A percentile compares a stretch with the other conserved stretches of the same genome.
Conservation (phyloP, 345 rosid species). For the Draba incana region DNA sequence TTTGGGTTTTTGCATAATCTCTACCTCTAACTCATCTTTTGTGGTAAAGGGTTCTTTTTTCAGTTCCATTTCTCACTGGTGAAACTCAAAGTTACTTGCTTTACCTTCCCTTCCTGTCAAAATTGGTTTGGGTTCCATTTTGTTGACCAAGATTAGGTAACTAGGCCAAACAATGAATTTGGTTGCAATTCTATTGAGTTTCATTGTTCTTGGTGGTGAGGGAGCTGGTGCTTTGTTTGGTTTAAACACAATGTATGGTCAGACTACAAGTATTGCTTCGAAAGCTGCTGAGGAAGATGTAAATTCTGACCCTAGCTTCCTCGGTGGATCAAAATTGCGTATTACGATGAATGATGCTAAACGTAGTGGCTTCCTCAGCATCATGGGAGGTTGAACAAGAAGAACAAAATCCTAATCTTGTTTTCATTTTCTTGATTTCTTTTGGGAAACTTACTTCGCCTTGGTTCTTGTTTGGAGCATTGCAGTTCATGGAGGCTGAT, state of each 20-base stretch:
- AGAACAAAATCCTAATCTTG: not conserved
- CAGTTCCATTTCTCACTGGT: conserved; percentile 29
- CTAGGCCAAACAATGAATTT: conserved; percentile 46
- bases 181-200: conserved; percentile 41
- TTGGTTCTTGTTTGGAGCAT: conserved; percentile 45
- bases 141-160: conserved; percentile 1
- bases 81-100: conserved; percentile 35
- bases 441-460: conserved; percentile 3
- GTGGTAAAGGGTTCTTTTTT: not conserved
- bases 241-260: conserved; percentile 52
- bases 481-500: conserved; percentile 85
- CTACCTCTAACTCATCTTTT: conserved; percentile 20
- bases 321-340: conserved; percentile 59
- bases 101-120: conserved; percentile 22
- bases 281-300: conserved; percentile 76
- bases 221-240: conserved; percentile 71
- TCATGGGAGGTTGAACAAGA: conserved; percentile 66
- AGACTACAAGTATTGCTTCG: conserved; percentile 60
- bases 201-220: conserved; percentile 41
- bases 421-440: conserved; percentile 9
- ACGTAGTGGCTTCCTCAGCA: conserved; percentile 70
- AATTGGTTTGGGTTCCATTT: not conserved
- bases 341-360: conserved; percentile 61
- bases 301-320: conserved; percentile 67
- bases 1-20: conserved; percentile 32